A percentile compares a stretch with the other conserved stretches of the same genome.
Conservation (phyloP, 2,329 filamentous ascomycete species). For the Pseudogymnoascus sp. region DNA sequence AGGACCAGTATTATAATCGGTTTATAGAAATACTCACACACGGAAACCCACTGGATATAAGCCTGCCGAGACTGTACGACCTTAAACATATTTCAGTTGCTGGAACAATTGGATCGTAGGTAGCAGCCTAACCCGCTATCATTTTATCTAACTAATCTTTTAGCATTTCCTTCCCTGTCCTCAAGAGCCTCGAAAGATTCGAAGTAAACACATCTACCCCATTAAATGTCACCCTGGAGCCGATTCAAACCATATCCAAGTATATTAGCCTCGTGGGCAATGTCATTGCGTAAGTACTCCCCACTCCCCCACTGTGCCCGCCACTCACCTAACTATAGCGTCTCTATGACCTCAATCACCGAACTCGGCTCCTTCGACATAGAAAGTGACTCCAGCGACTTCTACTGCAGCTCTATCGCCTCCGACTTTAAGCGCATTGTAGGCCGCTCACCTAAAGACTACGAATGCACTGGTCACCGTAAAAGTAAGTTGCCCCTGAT, state of each 20-base stretch:
- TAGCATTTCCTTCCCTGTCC: not conserved
- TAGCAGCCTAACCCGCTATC: not conserved
- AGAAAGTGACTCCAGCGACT: too few relatives aligned
- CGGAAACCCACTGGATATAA: not conserved
- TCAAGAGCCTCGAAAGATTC: not conserved
- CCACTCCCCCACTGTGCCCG: not conserved
- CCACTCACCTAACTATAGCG: not conserved
- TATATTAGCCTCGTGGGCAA: not conserved
- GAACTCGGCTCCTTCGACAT: too few relatives aligned
- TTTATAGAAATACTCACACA: not conserved
- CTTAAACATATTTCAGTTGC: not conserved
- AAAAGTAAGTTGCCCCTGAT: not conserved
- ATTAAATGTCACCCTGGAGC: not conserved
- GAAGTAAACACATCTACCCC: not conserved
- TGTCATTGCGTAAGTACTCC: not conserved
- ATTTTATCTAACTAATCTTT: not conserved
- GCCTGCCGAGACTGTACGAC: conserved; percentile 11
- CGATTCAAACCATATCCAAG: not conserved
- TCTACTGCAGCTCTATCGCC: not conserved
- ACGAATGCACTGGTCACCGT: not conserved
- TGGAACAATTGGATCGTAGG: not conserved
- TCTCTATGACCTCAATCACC: not conserved
- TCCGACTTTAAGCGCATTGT: not conserved
- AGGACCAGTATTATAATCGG: not conserved
- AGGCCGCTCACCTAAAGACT: not conserved